Evolutionary conservation across 1,284 basidiomycete species (phyloP), one percentile per base, ranked within the genome.

Genomic region (Chalciporus piperatoides): DNA sequence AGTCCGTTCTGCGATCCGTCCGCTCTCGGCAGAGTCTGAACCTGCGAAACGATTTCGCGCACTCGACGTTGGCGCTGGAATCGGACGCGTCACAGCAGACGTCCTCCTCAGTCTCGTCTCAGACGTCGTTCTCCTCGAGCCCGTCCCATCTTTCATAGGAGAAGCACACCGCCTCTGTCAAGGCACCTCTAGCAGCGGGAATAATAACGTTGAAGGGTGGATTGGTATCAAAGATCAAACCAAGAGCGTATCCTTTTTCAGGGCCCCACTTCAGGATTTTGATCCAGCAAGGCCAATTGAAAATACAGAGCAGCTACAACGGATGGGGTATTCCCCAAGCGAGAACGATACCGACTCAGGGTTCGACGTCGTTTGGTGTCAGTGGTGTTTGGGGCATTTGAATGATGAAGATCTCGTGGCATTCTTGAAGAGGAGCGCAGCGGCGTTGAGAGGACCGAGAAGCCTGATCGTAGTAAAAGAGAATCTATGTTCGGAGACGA

Each of bases 341-440:
- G 65, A 68, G 17, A 74, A 75, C 43, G 77, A 82, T 43, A 68
- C 71, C 6, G 59, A 71, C 32, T 70, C 73, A 33, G 78, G 77
- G 2, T 90, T 86, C 65, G 87, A 92, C 68, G 77, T 92, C 12
- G 79, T 95, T 51, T 93, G 91, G 94, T 92, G 91, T 61, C 94
- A 97, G 67, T 97, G 94, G 94, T 95, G 92, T 72, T 75, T 96
- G 11, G 89, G 90, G n/a, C 90, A 94, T 72, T 74, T 96, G 53
- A 80, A 77, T 46, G 86, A 95, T 62, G 61, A 68, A 5, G 90
- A 94, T 62, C 78, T 97, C 19, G 78, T 92, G 27, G 65, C 70
- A 0, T 97, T 96, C 71, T 76, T 97, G 52, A 72, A 74, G 57
- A 75, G 82, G 43, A 77, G 83, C 55, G 75, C 76, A 45, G 67